Evolutionary conservation across 2,329 filamentous ascomycete species (phyloP).

Genomic region (Penicillium thymicola): DNA sequence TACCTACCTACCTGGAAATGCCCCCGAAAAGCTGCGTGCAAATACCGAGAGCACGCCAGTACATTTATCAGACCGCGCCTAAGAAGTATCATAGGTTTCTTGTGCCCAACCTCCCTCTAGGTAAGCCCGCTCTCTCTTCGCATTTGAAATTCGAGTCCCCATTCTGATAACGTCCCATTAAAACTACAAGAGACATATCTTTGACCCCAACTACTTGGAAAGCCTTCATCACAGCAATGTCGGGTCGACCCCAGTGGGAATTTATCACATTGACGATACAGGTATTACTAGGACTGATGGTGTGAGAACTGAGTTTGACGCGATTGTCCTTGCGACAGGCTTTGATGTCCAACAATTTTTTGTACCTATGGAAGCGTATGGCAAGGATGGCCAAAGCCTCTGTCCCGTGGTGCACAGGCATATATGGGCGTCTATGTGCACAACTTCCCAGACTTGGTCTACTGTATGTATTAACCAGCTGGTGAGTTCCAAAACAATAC

Average conservation of each 20-base stretch:
- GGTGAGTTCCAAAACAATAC: no score
- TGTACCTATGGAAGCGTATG: background rate
- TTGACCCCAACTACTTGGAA: background rate
- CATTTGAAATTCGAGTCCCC: background rate
- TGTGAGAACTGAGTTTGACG: background rate
- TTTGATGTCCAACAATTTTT: background rate
- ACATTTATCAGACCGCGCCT: conserved; percentile 20
- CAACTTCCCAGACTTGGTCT: conserved; percentile 30
- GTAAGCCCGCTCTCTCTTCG: background rate
- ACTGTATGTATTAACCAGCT: background rate
- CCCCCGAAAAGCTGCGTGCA: conserved; percentile 11
- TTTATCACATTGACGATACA: conserved; percentile 3
- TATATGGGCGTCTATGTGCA: conserved; percentile 29
- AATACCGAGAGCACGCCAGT: conserved; percentile 16
- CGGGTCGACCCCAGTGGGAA: background rate
- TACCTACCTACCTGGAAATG: conserved; percentile 18
- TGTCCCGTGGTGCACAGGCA: conserved; percentile 32
- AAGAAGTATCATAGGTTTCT: conserved; percentile 18
- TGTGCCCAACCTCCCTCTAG: conserved; percentile 22
- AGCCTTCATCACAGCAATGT: background rate
- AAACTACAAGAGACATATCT: background rate
- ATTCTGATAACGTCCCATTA: background rate
- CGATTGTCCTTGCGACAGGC: background rate
- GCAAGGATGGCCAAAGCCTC: background rate
- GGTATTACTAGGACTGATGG: conserved; percentile 14